These are phyloP conservation scores for Colletotrichum filicis DNA, from an alignment of 2,329 filamentous ascomycete genomes.

Conservation along the genomic window DNA sequence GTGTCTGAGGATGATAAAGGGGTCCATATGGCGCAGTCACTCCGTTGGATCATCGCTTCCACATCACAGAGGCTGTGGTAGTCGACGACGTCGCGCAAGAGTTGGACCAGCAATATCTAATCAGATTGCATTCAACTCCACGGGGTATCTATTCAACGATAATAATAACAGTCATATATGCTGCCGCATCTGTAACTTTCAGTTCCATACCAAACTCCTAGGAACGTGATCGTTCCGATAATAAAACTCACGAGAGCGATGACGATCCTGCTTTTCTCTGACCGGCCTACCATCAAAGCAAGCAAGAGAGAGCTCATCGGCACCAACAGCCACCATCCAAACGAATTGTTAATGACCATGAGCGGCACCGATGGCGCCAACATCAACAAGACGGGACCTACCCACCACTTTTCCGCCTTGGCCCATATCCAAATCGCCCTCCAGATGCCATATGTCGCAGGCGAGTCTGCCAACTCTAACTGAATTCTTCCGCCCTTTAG, in stretches of 20 bases:
- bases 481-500: constrained; percentile 37
- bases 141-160: neutral
- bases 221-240: constrained; percentile 2
- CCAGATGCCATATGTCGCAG: neutral
- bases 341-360: neutral
- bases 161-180: neutral
- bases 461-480: constrained; percentile 18
- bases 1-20: neutral
- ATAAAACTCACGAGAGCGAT: neutral
- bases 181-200: too few species aligned
- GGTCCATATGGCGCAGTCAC: neutral
- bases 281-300: constrained; percentile 9
- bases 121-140: neutral
- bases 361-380: neutral
- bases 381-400: constrained; percentile 1
- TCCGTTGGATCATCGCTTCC: neutral
- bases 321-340: constrained; percentile 7
- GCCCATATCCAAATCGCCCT: constrained; percentile 9
- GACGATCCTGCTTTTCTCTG: neutral
- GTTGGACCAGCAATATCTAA: neutral
- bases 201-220: neutral
- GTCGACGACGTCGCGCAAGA: neutral
- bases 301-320: neutral
- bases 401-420: constrained; percentile 27
- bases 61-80: neutral